These are phyloP conservation scores for Phytophthora ramorum DNA, from an alignment of 352 stramenopile genomes.

Conservation along the genomic window DNA sequence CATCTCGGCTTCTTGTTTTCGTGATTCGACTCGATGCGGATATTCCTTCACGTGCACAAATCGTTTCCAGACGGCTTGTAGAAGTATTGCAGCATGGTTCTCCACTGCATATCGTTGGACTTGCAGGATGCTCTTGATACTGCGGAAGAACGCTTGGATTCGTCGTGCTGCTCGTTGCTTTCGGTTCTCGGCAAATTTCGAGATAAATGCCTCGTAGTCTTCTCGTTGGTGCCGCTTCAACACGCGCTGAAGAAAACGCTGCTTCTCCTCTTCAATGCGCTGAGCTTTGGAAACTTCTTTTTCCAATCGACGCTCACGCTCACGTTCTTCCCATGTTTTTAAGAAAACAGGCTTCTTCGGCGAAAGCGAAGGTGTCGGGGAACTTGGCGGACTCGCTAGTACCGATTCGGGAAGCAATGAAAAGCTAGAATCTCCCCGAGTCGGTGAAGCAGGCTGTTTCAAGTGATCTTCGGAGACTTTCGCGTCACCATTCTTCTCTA, in stretches of 20 bases:
- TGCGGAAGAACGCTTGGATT: conserved; percentile 42
- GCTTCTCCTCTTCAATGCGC: conserved; percentile 74
- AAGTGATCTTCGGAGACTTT: neutral
- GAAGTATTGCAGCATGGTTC: conserved; percentile 20
- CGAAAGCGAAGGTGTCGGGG: conserved; percentile 28
- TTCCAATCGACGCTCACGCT: conserved; percentile 58
- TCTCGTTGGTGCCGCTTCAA: conserved; percentile 43
- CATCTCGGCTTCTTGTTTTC: conserved; percentile 22
- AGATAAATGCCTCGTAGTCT: conserved; percentile 19
- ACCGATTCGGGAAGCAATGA: neutral
- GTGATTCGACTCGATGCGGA: conserved; percentile 26
- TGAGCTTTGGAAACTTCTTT: conserved; percentile 64
- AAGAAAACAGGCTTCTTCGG: conserved; percentile 66
- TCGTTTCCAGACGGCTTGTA: conserved; percentile 47
- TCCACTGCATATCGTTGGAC: neutral
- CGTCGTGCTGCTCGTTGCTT: conserved; percentile 28
- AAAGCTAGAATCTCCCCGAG: neutral
- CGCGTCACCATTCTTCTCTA: conserved; percentile 35
- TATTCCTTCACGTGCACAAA: conserved; percentile 33
- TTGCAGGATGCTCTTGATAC: conserved; percentile 2
- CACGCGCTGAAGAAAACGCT: conserved; percentile 46
- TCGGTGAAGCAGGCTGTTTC: conserved; percentile 9
- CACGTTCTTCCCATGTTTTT: conserved; percentile 79
- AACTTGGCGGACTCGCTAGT: conserved; percentile 12
- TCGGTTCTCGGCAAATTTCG: conserved; percentile 20